These are phyloP conservation scores for Diaporthe citrichinensis DNA, from an alignment of 2,329 filamentous ascomycete genomes.

Conservation along the genomic window DNA sequence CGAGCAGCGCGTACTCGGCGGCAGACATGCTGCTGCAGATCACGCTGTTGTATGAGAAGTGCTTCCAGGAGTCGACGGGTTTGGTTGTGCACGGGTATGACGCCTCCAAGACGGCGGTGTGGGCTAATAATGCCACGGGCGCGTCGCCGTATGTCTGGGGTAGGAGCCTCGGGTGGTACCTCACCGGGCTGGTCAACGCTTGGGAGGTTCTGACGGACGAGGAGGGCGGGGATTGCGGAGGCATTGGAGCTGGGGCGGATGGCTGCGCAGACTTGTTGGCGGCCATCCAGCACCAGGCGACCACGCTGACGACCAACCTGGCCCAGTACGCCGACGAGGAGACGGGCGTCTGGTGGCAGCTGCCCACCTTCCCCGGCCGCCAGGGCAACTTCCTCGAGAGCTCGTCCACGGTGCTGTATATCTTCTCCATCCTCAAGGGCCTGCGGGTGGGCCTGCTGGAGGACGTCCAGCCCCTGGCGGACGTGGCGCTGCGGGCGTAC, in stretches of 20 bases:
- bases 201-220: slow-evolving; percentile 58
- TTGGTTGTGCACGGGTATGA: slow-evolving; percentile 70
- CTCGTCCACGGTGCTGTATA: slow-evolving; percentile 71
- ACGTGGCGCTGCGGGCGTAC: slow-evolving; percentile 37
- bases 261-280: slow-evolving; percentile 18
- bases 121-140: slow-evolving; percentile 65
- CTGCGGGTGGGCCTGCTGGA: slow-evolving; percentile 35
- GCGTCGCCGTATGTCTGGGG: slow-evolving; percentile 68
- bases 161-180: slow-evolving; percentile 68
- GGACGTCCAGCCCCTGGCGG: background rate
- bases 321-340: slow-evolving; percentile 56
- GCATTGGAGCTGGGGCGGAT: background rate
- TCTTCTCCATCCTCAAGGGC: slow-evolving; percentile 64
- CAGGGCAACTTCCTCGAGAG: slow-evolving; percentile 73
- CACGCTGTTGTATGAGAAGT: slow-evolving; percentile 60
- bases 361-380: slow-evolving; percentile 61
- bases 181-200: slow-evolving; percentile 65
- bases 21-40: slow-evolving; percentile 62
- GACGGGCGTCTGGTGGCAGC: slow-evolving; percentile 70
- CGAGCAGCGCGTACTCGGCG: slow-evolving; percentile 58
- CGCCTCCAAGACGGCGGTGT: slow-evolving; percentile 60
- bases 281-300: slow-evolving; percentile 50
- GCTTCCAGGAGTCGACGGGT: slow-evolving; percentile 54
- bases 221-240: slow-evolving; percentile 49
- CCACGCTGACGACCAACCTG: slow-evolving; percentile 57